These are phyloP conservation scores for Elsinoe necatrix DNA, from an alignment of 2,329 filamentous ascomycete genomes.

Conservation along the genomic window DNA sequence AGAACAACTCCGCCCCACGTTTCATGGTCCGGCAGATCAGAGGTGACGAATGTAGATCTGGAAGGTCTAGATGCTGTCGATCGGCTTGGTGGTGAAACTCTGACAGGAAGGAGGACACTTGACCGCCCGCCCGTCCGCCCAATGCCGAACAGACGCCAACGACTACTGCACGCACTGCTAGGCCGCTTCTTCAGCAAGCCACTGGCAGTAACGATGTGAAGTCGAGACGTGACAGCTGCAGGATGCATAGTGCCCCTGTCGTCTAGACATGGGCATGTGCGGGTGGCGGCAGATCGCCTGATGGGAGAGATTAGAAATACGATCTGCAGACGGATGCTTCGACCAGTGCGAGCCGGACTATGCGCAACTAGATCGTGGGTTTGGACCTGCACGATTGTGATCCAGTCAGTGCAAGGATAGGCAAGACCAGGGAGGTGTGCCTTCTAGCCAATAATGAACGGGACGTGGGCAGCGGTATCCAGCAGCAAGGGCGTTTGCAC, in stretches of 20 bases:
- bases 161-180: not conserved
- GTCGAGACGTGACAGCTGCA: not conserved
- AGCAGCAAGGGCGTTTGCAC: not conserved
- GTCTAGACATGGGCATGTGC: not conserved
- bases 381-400: not conserved
- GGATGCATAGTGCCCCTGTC: not conserved
- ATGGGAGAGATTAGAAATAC: not conserved
- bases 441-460: not conserved
- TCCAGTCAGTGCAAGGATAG: not conserved
- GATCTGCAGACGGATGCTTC: not conserved
- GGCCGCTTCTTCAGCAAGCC: not conserved
- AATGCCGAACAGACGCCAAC: not conserved
- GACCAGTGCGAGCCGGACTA: not conserved
- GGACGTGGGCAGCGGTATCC: not conserved
- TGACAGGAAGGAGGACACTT: not conserved
- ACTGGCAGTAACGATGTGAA: not conserved
- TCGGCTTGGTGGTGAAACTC: not conserved
- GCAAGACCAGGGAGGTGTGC: not conserved
- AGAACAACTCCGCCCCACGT: not conserved
- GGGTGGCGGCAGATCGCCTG: slow-evolving; percentile 1
- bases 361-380: not conserved
- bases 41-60: slow-evolving; percentile 2
- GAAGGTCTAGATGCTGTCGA: not conserved
- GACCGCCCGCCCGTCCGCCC: not conserved
- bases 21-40: slow-evolving; percentile 7